phyloP scores from a whole-genome alignment of 2,329 filamentous ascomycete species.

The Talaromyces verruculosus region DNA sequence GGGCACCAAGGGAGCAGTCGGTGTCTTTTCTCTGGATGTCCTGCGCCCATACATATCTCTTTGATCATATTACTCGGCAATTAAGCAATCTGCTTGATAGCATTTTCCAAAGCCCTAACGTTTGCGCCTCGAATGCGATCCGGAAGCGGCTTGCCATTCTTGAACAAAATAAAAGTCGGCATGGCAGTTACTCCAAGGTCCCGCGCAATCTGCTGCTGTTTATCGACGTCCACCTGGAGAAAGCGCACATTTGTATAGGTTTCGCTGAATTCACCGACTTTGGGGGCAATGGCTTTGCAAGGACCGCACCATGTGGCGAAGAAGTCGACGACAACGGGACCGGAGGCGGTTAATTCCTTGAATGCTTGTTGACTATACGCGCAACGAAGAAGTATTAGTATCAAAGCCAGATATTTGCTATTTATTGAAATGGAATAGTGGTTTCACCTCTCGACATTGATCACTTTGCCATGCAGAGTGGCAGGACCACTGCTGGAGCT shows the following conservation, averaged over 20 bases:
- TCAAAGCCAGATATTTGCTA: too few species aligned
- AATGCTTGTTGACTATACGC: conserved; percentile 32
- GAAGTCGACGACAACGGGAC: conserved; percentile 61
- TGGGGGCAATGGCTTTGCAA: conserved; percentile 71
- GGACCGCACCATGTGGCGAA: conserved; percentile 84
- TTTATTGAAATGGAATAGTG: not conserved
- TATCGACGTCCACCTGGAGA: conserved; percentile 58
- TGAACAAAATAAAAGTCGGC: conserved; percentile 44
- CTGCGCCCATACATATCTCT: not conserved
- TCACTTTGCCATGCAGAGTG: conserved; percentile 36
- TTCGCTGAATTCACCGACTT: conserved; percentile 56
- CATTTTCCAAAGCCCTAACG: conserved; percentile 58
- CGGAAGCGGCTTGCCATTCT: conserved; percentile 38
- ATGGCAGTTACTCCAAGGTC: conserved; percentile 53
- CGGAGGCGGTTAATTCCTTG: conserved; percentile 49
- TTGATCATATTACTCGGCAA: not conserved
- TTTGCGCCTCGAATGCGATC: conserved; percentile 60
- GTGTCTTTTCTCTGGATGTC: not conserved
- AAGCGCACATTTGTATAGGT: conserved; percentile 53
- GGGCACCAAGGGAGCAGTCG: too few species aligned
- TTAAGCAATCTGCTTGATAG: conserved; percentile 24
- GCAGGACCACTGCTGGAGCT: conserved; percentile 7
- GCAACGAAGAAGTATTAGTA: not conserved
- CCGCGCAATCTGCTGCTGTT: conserved; percentile 50
- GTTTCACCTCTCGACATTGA: conserved; percentile 38